Evolutionary conservation across 495 filamentous ascomycete species (phyloP), one percentile per base, ranked within the genome.

Genomic region (Neohortaea acidophila): DNA sequence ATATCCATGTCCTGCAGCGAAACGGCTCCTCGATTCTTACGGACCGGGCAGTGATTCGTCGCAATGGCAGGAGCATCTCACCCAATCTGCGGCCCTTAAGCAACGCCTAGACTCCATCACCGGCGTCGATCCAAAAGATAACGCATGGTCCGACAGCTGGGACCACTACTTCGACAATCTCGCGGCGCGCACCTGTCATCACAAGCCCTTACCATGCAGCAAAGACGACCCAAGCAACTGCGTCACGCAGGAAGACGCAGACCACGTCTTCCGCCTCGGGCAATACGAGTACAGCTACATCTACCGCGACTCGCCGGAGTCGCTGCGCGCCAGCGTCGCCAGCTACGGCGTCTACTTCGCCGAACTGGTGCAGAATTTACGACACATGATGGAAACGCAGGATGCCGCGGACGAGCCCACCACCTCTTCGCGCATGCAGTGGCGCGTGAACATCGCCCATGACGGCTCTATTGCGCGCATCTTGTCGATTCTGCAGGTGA

Each of bases 81-180:
- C 58, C n/a, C 65, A 55, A n/a, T 62, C 73, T 0, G 39, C 51
- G 7, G 38, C 52, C 3, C 59, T 82, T 1, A 75, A 65, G 41
- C 33, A 51, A 10, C 50, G 48, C 1, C 65, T 81, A 3, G 75
- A 82, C 48, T 43, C 49, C 21, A 64, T 81, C 38, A 74, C 70
- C 1, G 75, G 74, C 7, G 64, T 81, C 11, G 44, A 61, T 21
- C 52, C 67, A 1, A 55, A 48, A 26, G 68, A 73, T 44, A 48
- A 52, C 0, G 67, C 66, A 21, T 84, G 75, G 62, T 74, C 79
- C 45, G 59, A 51, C 18, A 68, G 61, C 41, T 72, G 71, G 38
- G 79, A 84, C 52, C 76, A 81, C 53, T 82, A 81, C 54, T 81
- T 71, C 51, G 79, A 84, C 51, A 81, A 78, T 37, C 64, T 84